Evolutionary conservation across 169 alveolate genomes (phyloP).

Genomic region (Cystoisospora suis): DNA sequence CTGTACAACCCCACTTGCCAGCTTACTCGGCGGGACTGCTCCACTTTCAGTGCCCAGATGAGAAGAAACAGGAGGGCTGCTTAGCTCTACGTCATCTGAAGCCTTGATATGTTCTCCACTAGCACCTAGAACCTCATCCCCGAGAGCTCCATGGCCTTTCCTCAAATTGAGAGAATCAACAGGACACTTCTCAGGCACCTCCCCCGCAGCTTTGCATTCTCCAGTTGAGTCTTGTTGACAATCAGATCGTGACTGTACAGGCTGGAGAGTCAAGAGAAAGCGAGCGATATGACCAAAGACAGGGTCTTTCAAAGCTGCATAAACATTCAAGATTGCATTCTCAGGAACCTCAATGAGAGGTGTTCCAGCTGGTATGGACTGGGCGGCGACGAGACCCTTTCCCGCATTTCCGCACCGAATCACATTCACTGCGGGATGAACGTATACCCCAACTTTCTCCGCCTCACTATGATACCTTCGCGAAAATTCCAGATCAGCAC

Average conservation of each 20-base stretch:
- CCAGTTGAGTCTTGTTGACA: no score
- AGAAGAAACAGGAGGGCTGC: no score
- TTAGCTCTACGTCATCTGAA: no score
- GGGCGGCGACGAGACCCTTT: conserved; percentile 45
- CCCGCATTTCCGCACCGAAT: conserved; percentile 30
- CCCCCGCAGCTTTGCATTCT: no score
- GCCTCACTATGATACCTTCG: not conserved
- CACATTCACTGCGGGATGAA: conserved; percentile 53
- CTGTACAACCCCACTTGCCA: no score
- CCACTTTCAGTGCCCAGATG: no score
- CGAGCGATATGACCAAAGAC: conserved; percentile 36
- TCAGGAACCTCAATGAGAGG: conserved; percentile 41
- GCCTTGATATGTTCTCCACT: no score
- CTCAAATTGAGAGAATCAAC: no score
- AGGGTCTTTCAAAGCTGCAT: conserved; percentile 43
- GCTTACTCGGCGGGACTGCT: no score
- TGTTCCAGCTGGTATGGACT: conserved; percentile 28
- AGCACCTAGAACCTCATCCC: no score
- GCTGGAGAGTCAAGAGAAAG: conserved; percentile 43
- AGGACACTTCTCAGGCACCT: no score
- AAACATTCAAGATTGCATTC: conserved; percentile 40
- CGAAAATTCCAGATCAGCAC: not conserved
- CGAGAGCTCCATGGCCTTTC: no score
- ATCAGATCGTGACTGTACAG: conserved; percentile 5
- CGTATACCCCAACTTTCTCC: conserved; percentile 29